phyloP scores from a whole-genome alignment of 768 basidiomycete genomes.

The Psilocybe sp. region DNA sequence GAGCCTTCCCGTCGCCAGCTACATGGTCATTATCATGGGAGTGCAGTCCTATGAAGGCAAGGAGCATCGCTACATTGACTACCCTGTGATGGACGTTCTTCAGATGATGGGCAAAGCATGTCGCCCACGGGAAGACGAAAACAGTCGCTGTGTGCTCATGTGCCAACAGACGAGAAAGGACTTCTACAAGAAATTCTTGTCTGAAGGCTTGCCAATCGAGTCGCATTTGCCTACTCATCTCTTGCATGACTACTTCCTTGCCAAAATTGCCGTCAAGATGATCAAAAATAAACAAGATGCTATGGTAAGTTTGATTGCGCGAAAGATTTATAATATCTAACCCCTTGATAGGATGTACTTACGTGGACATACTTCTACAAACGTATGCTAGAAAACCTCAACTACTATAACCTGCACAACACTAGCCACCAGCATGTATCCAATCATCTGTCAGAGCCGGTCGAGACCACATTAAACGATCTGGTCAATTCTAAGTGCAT shows the following conservation, averaged over 20 bases:
- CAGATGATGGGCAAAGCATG: slow-evolving; percentile 99
- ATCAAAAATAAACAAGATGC: slow-evolving; percentile 99
- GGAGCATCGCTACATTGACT: slow-evolving; percentile 97
- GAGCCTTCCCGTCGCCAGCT: slow-evolving; percentile 90
- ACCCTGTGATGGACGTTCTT: slow-evolving; percentile 96
- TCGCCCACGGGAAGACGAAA: slow-evolving; percentile 82
- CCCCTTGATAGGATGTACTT: slow-evolving; percentile 70
- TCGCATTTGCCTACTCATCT: slow-evolving; percentile 88
- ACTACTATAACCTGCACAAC: slow-evolving; percentile 92
- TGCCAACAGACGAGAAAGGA: slow-evolving; percentile 97
- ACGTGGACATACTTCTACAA: slow-evolving; percentile 99
- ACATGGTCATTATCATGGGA: slow-evolving; percentile 99
- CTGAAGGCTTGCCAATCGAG: slow-evolving; percentile 96
- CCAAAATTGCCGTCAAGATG: slow-evolving; percentile 97
- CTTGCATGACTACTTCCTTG: slow-evolving; percentile 95
- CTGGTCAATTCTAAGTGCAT: slow-evolving; percentile 96
- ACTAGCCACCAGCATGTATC: slow-evolving; percentile 95
- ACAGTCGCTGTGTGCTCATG: slow-evolving; percentile 94
- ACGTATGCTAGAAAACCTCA: slow-evolving; percentile 95
- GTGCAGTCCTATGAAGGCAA: slow-evolving; percentile 96
- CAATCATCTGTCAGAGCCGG: slow-evolving; percentile 93
- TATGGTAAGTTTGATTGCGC: slow-evolving; percentile 51
- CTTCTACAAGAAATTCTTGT: slow-evolving; percentile 98
- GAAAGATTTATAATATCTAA: neutral
- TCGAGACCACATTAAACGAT: slow-evolving; percentile 90